A percentile compares a stretch with the other conserved stretches of the same genome.
phyloP scores from a whole-genome alignment of 2,329 filamentous ascomycete genomes.

The Fusarium dimerum region DNA sequence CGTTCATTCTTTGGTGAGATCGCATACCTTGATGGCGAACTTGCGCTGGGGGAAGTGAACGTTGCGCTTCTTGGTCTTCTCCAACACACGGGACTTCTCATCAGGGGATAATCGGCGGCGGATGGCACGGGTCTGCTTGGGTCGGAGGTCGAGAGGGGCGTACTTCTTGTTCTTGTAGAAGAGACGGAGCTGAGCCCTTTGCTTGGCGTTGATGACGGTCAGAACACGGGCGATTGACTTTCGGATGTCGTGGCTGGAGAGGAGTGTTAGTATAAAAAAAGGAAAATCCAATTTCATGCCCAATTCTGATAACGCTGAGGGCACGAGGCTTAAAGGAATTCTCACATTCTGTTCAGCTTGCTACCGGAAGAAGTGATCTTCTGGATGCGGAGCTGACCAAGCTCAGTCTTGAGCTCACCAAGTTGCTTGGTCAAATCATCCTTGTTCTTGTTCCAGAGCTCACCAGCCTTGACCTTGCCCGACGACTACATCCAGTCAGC shows the following conservation, averaged over 20 bases:
- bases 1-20: not conserved
- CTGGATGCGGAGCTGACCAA: constrained; percentile 94
- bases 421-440: constrained; percentile 96
- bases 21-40: constrained; percentile 92
- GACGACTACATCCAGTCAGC: constrained; percentile 44
- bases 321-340: not conserved
- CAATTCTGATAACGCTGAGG: too few species aligned
- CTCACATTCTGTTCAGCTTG: constrained; percentile 98
- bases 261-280: not conserved
- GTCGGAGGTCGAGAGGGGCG: constrained; percentile 94
- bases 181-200: constrained; percentile 93
- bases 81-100: constrained; percentile 80
- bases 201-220: constrained; percentile 99
- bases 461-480: constrained; percentile 85
- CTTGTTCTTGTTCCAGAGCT: constrained; percentile 99
- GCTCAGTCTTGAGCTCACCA: constrained; percentile 92
- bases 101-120: constrained; percentile 91
- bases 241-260: constrained; percentile 87
- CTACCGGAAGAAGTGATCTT: constrained; percentile 94
- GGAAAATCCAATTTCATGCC: not conserved
- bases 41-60: constrained; percentile 98
- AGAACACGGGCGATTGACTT: constrained; percentile 99
- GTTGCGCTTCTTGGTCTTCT: constrained; percentile 96
- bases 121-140: constrained; percentile 98
- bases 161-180: constrained; percentile 99